Percentiles rank a stretch among this genome's conserved stretches.
Evolutionary conservation across 495 filamentous ascomycete genomes (phyloP).

Genomic region (Podospora comata): DNA sequence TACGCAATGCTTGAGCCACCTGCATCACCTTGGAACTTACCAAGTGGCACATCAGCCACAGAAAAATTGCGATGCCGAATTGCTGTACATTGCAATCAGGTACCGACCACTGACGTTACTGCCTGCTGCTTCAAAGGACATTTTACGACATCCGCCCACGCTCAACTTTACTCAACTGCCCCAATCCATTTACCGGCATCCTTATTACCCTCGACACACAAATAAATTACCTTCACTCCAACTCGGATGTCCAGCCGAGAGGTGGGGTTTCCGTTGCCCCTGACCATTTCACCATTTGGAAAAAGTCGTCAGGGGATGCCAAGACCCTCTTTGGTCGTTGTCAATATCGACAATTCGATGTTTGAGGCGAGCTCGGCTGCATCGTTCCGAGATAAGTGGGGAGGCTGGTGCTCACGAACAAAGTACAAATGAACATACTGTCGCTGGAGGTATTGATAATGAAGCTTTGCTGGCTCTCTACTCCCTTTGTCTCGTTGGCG

Average conservation of each 20-base stretch:
- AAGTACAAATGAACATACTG: not conserved
- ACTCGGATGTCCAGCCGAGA: slow-evolving; percentile 18
- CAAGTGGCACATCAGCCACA: no score
- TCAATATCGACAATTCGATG: slow-evolving; percentile 3
- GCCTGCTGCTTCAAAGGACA: no score
- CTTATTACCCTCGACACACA: not conserved
- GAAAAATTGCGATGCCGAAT: no score
- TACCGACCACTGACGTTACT: no score
- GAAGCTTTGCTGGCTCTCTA: not conserved
- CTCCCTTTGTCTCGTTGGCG: not conserved
- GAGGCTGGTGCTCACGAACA: not conserved
- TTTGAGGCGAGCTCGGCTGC: not conserved
- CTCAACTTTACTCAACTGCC: not conserved
- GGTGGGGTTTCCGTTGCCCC: not conserved
- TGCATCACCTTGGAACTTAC: no score
- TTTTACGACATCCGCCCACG: no score
- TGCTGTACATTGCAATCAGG: no score
- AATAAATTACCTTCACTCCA: slow-evolving; percentile 1
- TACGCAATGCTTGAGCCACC: not conserved
- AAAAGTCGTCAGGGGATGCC: slow-evolving; percentile 1
- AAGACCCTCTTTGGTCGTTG: not conserved
- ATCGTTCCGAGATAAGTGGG: not conserved
- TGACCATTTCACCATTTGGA: slow-evolving; percentile 18
- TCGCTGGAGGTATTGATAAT: not conserved
- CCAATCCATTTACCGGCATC: not conserved